Percentiles rank a stretch among this genome's conserved stretches.
phyloP scores from a whole-genome alignment of 139 green algal genomes.

The Coelastrella sp. region DNA sequence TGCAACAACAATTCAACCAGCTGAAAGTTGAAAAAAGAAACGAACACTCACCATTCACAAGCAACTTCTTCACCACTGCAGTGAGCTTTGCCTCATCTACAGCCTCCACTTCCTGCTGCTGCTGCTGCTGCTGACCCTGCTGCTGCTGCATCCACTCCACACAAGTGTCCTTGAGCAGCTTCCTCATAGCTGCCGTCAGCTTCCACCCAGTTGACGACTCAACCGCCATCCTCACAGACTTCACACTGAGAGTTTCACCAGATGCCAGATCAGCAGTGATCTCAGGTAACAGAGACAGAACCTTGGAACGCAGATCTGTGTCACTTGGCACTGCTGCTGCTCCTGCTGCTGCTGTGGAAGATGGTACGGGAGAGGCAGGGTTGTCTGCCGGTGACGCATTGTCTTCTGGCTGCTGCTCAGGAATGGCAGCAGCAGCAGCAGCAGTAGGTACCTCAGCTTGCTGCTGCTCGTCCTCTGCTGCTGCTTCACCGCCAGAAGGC shows the following conservation, averaged over 20 bases:
- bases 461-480: neutral
- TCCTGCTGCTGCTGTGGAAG: neutral
- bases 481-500: neutral
- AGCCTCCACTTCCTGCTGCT: neutral
- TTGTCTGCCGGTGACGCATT: no score
- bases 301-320: neutral
- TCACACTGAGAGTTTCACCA: slow-evolving; percentile 14
- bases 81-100: neutral
- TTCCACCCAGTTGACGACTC: slow-evolving; percentile 5
- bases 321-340: no score
- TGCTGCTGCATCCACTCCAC: slow-evolving; percentile 1
- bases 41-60: neutral
- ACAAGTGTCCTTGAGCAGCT: neutral
- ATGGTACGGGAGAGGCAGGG: neutral
- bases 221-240: slow-evolving; percentile 15
- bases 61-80: neutral
- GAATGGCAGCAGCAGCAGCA: neutral
- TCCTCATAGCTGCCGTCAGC: neutral
- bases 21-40: no score
- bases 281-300: neutral
- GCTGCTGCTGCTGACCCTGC: slow-evolving; percentile 38
- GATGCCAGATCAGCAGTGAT: neutral
- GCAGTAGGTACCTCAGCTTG: neutral
- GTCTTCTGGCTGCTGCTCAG: neutral
- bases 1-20: no score